phyloP scores from a whole-genome alignment of 2,329 filamentous ascomycete species.

The Clarireedia hainanense region DNA sequence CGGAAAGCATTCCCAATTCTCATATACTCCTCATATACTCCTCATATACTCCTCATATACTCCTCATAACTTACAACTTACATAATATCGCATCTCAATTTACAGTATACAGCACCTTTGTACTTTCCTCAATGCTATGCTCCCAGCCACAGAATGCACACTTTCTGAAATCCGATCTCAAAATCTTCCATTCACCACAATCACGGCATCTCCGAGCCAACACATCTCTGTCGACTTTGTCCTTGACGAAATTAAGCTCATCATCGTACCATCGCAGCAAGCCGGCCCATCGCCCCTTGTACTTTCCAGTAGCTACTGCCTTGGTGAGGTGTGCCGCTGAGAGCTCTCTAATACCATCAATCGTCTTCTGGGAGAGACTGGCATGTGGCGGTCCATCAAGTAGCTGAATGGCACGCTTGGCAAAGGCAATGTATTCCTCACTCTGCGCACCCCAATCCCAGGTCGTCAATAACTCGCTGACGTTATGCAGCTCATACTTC shows the following conservation, averaged over 20 bases:
- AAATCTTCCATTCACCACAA: constrained; percentile 12
- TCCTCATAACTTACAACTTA: not conserved
- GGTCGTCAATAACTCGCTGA: constrained; percentile 13
- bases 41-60: not conserved
- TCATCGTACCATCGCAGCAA: constrained; percentile 12
- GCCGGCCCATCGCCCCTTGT: constrained; percentile 10
- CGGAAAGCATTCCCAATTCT: no score
- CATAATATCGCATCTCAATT: not conserved
- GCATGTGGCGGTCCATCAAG: constrained; percentile 7
- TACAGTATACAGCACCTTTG: constrained; percentile 3
- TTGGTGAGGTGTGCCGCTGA: not conserved
- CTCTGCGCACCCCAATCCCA: constrained; percentile 19
- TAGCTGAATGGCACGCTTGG: constrained; percentile 8
- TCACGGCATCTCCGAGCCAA: constrained; percentile 7
- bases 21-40: no score
- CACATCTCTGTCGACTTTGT: constrained; percentile 10
- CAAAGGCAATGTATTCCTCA: constrained; percentile 14
- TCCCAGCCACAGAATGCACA: constrained; percentile 11
- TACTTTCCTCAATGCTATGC: constrained; percentile 7
- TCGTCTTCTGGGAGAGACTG: not conserved
- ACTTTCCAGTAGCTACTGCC: constrained; percentile 6
- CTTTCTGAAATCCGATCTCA: constrained; percentile 9
- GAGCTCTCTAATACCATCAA: not conserved
- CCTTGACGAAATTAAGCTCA: constrained; percentile 7
- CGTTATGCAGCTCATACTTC: constrained; percentile 4